Conservation (phyloP, 768 basidiomycete species). For the Tulasnella sp. region DNA sequence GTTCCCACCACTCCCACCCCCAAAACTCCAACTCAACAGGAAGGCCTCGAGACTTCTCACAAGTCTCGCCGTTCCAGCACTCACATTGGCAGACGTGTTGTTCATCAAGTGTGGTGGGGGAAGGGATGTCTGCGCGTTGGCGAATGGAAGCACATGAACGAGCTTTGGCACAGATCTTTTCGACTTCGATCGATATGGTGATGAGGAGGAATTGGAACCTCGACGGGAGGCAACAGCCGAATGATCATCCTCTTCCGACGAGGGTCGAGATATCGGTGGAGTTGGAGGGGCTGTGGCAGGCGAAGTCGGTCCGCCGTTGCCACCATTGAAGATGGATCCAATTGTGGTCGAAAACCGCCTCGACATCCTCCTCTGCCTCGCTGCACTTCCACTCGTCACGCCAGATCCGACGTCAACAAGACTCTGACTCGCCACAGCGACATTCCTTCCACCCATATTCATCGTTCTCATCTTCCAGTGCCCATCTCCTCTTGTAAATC, state of each 20-base stretch:
- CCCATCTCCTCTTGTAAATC: too few species aligned
- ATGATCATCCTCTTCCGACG: constrained; percentile 3
- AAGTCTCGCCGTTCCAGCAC: not conserved
- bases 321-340: not conserved
- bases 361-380: too few species aligned
- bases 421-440: too few species aligned
- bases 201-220: too few species aligned
- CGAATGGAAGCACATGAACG: constrained; percentile 7
- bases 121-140: not conserved
- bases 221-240: not conserved
- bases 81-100: not conserved
- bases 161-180: not conserved
- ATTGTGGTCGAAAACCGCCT: not conserved
- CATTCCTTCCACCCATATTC: too few species aligned
- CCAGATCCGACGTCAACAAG: too few species aligned
- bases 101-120: not conserved
- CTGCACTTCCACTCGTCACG: too few species aligned
- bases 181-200: too few species aligned
- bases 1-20: not conserved
- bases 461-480: too few species aligned
- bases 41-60: constrained; percentile 9
- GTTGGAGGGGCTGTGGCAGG: not conserved
- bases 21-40: constrained; percentile 10
- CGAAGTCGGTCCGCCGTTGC: not conserved
- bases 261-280: constrained; percentile 9